phyloP scores from a whole-genome alignment of 2,329 filamentous ascomycete genomes.

The Huntiella savannae region DNA sequence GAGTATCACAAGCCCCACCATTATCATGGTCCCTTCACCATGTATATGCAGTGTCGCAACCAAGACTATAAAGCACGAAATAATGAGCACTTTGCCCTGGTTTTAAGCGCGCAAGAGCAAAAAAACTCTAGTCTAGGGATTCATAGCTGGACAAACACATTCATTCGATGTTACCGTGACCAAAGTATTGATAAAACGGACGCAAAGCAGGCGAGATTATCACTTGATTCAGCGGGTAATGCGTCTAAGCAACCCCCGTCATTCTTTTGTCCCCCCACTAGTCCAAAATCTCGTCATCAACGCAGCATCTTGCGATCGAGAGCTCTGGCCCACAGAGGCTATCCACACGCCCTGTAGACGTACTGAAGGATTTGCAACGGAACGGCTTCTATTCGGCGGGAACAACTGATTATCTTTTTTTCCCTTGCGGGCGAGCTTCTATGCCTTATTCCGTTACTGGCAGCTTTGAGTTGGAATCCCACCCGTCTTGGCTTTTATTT shows the following conservation, averaged over 20 bases:
- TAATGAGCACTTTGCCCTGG: too few relatives aligned
- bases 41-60: too few relatives aligned
- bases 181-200: neutral
- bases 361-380: neutral
- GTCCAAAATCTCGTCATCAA: constrained; percentile 6
- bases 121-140: too few relatives aligned
- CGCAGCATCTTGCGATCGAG: constrained; percentile 4
- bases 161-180: neutral
- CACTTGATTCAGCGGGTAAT: neutral
- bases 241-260: neutral
- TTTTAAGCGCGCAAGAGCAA: too few relatives aligned
- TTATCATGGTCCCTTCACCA: too few relatives aligned
- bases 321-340: neutral
- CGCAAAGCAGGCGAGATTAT: neutral
- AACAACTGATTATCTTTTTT: neutral
- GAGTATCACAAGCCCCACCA: too few relatives aligned
- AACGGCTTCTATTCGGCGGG: neutral
- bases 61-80: too few relatives aligned
- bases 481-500: neutral
- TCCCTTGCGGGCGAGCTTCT: neutral
- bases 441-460: neutral
- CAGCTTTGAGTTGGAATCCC: neutral
- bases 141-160: too few relatives aligned
- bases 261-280: neutral
- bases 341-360: neutral